Conservation (phyloP, 257 asterid genomes). For the Nicotiana undulata region DNA sequence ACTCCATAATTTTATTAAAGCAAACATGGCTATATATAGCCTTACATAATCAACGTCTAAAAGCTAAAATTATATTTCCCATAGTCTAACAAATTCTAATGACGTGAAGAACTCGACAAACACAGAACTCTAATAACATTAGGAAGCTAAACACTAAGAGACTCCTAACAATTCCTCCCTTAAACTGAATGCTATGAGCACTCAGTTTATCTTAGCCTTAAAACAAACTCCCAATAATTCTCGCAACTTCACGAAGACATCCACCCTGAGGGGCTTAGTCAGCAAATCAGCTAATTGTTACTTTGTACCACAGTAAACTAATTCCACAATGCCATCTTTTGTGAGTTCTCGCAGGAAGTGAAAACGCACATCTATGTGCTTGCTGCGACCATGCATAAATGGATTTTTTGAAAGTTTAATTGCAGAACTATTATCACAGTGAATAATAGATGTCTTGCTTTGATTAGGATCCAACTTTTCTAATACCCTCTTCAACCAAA, state of each 20-base stretch:
- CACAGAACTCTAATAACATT: too few species aligned
- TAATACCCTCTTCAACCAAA: not conserved
- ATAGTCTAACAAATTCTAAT: too few species aligned
- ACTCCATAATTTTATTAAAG: too few species aligned
- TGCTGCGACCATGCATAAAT: not conserved
- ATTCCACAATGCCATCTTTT: not conserved
- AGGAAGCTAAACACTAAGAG: too few species aligned
- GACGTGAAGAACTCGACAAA: too few species aligned
- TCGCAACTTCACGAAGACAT: not conserved
- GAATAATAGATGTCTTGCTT: not conserved
- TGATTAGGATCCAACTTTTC: not conserved
- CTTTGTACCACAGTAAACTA: not conserved
- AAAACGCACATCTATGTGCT: not conserved
- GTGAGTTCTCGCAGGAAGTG: not conserved
- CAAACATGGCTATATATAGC: too few species aligned
- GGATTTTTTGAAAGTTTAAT: not conserved
- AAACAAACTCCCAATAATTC: too few species aligned
- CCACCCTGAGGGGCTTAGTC: not conserved
- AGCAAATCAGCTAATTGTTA: not conserved
- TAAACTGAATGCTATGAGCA: too few species aligned
- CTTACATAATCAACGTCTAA: too few species aligned
- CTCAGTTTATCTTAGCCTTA: too few species aligned
- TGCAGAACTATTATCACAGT: not conserved
- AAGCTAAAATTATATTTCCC: too few species aligned
- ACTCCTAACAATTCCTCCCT: too few species aligned